Evolutionary conservation across 75 land plant species (phyloP).

Genomic region (Cryptomeria japonica): DNA sequence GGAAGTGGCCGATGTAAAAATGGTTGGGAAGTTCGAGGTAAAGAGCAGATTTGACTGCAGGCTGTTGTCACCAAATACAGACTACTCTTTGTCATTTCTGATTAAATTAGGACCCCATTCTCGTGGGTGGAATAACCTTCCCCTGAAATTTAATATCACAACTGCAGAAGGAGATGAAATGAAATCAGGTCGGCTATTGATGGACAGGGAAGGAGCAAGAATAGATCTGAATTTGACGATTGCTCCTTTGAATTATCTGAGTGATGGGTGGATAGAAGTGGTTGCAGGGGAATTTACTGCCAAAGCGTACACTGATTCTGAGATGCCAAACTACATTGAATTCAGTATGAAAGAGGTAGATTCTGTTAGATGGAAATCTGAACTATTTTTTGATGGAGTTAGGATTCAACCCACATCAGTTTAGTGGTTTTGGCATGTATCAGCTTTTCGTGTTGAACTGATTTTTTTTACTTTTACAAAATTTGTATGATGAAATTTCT

Average conservation of each 20-base stretch:
- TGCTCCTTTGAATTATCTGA: neutral
- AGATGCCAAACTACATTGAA: neutral
- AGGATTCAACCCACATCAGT: neutral
- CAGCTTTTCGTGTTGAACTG: neutral
- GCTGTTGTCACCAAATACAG: neutral
- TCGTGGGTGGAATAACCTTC: neutral
- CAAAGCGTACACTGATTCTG: neutral
- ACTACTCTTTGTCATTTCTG: neutral
- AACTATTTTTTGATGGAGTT: neutral
- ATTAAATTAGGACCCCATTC: neutral
- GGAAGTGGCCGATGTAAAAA: neutral
- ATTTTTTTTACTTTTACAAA: too few species aligned
- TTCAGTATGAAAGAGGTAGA: neutral
- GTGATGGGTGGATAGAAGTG: neutral
- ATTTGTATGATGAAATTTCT: too few species aligned
- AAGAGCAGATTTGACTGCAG: neutral
- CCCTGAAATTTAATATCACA: neutral
- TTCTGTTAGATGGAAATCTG: neutral
- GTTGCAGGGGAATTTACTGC: slow-evolving; percentile 1
- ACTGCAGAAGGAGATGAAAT: neutral
- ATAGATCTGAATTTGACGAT: neutral
- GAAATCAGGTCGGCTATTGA: neutral
- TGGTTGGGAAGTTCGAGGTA: neutral
- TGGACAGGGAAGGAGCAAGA: neutral
- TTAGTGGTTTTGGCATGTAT: neutral